These are phyloP conservation scores for Aspergillus niger DNA, from an alignment of 2,329 filamentous ascomycete species.

Conservation along the genomic window DNA sequence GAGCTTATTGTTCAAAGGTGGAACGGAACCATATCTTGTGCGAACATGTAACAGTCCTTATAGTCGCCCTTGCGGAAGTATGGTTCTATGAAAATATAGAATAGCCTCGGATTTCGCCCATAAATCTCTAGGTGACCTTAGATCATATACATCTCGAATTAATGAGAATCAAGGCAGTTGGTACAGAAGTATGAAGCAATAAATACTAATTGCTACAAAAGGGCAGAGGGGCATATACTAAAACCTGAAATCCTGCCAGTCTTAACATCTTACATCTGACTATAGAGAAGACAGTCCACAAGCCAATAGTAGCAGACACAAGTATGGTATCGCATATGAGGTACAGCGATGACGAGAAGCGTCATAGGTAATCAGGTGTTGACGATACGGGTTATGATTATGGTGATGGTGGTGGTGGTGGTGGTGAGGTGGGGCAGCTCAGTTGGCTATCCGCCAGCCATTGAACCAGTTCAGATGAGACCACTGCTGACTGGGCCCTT, in stretches of 20 bases:
- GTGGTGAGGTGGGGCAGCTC: slow-evolving; percentile 6
- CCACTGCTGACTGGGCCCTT: slow-evolving; percentile 79
- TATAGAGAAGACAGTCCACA: background rate
- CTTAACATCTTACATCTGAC: background rate
- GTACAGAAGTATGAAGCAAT: no score
- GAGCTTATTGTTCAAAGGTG: background rate
- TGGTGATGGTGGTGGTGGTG: background rate
- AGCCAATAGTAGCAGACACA: slow-evolving; percentile 11
- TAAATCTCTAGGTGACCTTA: no score
- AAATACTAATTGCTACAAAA: no score
- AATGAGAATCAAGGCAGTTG: no score
- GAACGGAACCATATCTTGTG: background rate
- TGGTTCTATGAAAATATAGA: no score
- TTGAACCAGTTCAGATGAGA: slow-evolving; percentile 92
- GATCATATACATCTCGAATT: no score
- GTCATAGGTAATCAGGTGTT: background rate
- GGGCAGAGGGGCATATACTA: no score
- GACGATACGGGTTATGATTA: background rate
- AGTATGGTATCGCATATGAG: slow-evolving; percentile 1
- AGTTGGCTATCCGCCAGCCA: slow-evolving; percentile 75
- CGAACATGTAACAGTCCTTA: background rate
- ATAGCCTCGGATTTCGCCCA: no score
- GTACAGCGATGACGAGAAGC: background rate
- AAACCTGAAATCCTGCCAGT: background rate
- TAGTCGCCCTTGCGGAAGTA: no score